Conservation (phyloP, 768 basidiomycete species). For the Panaeolus cyanescens region DNA sequence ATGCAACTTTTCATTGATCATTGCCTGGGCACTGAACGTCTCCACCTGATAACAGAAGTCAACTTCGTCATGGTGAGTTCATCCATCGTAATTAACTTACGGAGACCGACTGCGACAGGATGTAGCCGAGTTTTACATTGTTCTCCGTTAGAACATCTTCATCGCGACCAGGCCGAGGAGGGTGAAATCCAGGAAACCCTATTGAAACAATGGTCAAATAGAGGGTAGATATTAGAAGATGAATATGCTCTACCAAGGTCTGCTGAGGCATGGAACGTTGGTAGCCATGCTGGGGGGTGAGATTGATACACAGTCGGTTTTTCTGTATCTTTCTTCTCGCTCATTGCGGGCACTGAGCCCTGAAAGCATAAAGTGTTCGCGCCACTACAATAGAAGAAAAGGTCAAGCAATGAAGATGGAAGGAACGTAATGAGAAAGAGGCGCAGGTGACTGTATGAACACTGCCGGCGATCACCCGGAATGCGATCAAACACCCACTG, state of each 20-base stretch:
- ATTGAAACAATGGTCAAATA: conserved; percentile 2
- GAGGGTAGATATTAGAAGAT: not conserved
- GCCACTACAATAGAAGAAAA: not conserved
- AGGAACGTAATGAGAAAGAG: not conserved
- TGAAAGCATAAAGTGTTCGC: not conserved
- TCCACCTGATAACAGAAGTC: conserved; percentile 49
- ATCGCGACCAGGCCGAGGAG: conserved; percentile 72
- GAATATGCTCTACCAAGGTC: conserved; percentile 58
- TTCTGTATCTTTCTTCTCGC: conserved; percentile 33
- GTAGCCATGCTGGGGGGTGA: conserved; percentile 75
- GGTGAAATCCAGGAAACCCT: conserved; percentile 81
- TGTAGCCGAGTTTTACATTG: conserved; percentile 69
- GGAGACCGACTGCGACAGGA: conserved; percentile 51
- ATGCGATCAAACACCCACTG: not conserved
- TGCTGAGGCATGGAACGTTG: conserved; percentile 61
- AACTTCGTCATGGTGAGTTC: not conserved
- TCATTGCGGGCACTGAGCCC: conserved; percentile 24
- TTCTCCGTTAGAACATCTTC: conserved; percentile 70
- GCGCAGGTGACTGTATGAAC: not conserved
- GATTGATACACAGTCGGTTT: conserved; percentile 59
- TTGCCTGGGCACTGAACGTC: conserved; percentile 58
- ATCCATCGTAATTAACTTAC: conserved; percentile 38
- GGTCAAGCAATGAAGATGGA: not conserved
- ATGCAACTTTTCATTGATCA: conserved; percentile 52
- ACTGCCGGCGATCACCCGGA: not conserved